A percentile compares a stretch with the other conserved stretches of the same genome.
These are phyloP conservation scores for Tulasnella sp. DNA, from an alignment of 768 basidiomycete genomes.

Conservation along the genomic window DNA sequence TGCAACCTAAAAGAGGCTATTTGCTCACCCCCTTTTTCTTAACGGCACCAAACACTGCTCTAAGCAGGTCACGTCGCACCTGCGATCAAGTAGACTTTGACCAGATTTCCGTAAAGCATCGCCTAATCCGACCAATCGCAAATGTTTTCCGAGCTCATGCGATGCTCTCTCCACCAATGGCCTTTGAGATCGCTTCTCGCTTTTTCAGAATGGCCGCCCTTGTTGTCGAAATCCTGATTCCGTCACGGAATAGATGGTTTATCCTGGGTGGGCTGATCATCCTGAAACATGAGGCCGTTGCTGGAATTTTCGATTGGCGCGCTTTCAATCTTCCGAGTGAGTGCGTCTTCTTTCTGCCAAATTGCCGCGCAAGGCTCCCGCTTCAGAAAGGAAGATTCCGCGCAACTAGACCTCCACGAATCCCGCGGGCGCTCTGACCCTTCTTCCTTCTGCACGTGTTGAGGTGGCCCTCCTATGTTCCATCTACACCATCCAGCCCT, in stretches of 20 bases:
- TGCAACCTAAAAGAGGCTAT: background rate
- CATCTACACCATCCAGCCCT: too few species aligned
- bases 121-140: background rate
- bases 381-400: too few species aligned
- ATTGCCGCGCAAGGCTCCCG: too few species aligned
- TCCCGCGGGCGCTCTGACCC: too few species aligned
- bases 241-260: background rate
- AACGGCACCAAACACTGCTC: background rate
- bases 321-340: background rate
- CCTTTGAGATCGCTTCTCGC: background rate
- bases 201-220: background rate
- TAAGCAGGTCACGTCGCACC: slow-evolving; percentile 2
- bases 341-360: too few species aligned
- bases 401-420: too few species aligned
- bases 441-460: too few species aligned
- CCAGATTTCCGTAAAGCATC: background rate
- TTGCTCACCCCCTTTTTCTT: background rate
- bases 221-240: background rate
- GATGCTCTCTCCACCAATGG: background rate
- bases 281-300: background rate
- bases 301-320: background rate
- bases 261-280: background rate
- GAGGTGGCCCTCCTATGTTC: too few species aligned
- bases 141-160: background rate
- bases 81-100: slow-evolving; percentile 3